Evolutionary conservation across 208 protist genomes (phyloP), one percentile per base, ranked within the genome.

Genomic region (Leishmania tarentolae): DNA sequence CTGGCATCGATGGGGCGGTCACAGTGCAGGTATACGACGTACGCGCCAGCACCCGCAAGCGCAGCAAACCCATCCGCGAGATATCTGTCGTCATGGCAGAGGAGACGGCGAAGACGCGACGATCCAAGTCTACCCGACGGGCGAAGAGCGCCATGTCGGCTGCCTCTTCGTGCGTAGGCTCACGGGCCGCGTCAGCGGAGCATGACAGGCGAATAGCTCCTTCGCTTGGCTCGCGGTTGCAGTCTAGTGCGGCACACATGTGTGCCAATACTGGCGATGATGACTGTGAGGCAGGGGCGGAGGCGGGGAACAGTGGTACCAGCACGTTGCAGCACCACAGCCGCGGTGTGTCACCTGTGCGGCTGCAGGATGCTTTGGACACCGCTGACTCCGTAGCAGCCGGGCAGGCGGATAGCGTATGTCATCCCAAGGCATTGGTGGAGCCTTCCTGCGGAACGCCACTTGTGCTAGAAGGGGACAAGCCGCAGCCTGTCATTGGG

Each of bases 11-110:
- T 69, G 94, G 92, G 19, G 87, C 83, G 19, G 86, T 90, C 31
- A 86, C 77, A 24, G 85, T 93, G 76, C 93, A 97, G 76, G 82
- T 97, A 19, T 96, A 97, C 82, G 94, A 97, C 87, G 83, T 96
- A n/a, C 92, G 94, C 6, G 87, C 83, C 31, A 94, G 93, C 79
- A 81, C 86, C 42, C 84, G 81, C 69, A 90, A 90, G 50, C 79
- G 81, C 73, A 89, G 88, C 81, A 90, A 88, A 53, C 92, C 94
- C 44, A 90, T 97, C 76, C 90, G 92, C n/a, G 92, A 96, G 40
- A 95, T 96, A 69, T 93, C 89, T 0, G 83, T 92, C 37, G 94
- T 94, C 19, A 95, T 96, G 75, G 87, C 89, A 0, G 92, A 94
- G 76, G 93, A 95, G 79, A 95, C 86, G 52, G 91, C 90, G 56